Conservation (phyloP, 129 eudicot genomes). For the Cynara cardunculus region DNA sequence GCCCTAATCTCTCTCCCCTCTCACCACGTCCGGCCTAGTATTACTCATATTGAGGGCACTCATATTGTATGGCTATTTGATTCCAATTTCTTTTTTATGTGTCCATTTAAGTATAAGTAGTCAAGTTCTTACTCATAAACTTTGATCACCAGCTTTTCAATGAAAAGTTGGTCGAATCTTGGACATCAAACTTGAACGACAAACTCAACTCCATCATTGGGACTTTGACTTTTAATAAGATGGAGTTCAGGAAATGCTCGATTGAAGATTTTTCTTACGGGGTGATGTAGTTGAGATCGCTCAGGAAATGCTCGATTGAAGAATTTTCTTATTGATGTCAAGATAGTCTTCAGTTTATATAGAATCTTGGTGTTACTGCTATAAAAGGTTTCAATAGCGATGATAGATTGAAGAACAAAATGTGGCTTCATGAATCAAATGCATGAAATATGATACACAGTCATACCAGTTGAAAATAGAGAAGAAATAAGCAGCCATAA, state of each 20-base stretch:
- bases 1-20: no score
- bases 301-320: no score
- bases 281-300: no score
- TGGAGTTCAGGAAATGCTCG: no score
- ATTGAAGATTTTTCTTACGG: no score
- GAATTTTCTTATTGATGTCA: no score
- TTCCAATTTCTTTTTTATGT: conserved; percentile 49
- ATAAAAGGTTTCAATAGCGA: no score
- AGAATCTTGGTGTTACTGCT: conserved; percentile 8
- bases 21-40: no score
- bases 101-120: conserved; percentile 55
- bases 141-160: conserved; percentile 37
- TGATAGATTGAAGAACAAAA: conserved; percentile 32
- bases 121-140: conserved; percentile 48
- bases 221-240: no score
- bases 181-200: no score
- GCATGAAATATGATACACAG: conserved; percentile 37
- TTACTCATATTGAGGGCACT: conserved; percentile 55
- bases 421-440: conserved; percentile 39
- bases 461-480: conserved; percentile 45
- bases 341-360: no score
- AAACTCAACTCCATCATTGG: no score
- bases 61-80: conserved; percentile 50
- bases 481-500: conserved; percentile 18
- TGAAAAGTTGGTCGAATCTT: conserved; percentile 41